These are phyloP conservation scores for Euphorbia tirucalli DNA, from an alignment of 345 rosid species.

Conservation along the genomic window DNA sequence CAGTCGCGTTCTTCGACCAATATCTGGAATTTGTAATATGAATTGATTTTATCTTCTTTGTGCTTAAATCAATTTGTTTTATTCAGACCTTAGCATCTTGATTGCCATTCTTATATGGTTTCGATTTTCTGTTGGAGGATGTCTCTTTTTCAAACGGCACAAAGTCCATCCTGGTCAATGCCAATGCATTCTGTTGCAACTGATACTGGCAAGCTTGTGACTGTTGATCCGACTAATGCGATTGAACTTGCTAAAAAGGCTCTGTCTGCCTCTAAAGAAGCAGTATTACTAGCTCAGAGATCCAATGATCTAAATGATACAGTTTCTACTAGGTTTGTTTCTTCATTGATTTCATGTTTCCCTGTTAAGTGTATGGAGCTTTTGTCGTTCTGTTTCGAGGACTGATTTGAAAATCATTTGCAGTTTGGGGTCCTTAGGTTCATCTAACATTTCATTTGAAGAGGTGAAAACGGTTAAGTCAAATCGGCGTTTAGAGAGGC, in stretches of 20 bases:
- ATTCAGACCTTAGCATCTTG: neutral
- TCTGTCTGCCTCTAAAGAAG: constrained; percentile 71
- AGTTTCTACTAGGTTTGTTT: constrained; percentile 54
- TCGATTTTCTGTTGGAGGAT: constrained; percentile 35
- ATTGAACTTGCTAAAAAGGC: constrained; percentile 66
- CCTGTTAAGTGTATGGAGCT: neutral
- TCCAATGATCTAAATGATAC: constrained; percentile 32
- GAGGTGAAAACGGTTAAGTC: constrained; percentile 59
- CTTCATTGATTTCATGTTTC: constrained; percentile 16
- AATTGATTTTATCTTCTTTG: neutral
- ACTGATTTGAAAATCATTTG: constrained; percentile 13
- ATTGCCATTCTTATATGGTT: constrained; percentile 9
- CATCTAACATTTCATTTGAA: constrained; percentile 31
- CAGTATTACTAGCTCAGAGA: constrained; percentile 47
- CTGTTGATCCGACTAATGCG: constrained; percentile 38
- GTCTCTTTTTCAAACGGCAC: constrained; percentile 34
- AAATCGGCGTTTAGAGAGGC: constrained; percentile 54
- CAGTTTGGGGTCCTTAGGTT: constrained; percentile 39
- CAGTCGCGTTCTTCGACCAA: constrained; percentile 43
- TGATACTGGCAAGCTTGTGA: constrained; percentile 21
- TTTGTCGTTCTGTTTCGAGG: constrained; percentile 4
- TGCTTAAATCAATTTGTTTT: neutral
- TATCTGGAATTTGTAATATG: constrained; percentile 60
- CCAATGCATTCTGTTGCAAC: constrained; percentile 27
- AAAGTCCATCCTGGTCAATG: constrained; percentile 31